Evolutionary conservation across 495 filamentous ascomycete species (phyloP).

Genomic region (Tuber borchii): DNA sequence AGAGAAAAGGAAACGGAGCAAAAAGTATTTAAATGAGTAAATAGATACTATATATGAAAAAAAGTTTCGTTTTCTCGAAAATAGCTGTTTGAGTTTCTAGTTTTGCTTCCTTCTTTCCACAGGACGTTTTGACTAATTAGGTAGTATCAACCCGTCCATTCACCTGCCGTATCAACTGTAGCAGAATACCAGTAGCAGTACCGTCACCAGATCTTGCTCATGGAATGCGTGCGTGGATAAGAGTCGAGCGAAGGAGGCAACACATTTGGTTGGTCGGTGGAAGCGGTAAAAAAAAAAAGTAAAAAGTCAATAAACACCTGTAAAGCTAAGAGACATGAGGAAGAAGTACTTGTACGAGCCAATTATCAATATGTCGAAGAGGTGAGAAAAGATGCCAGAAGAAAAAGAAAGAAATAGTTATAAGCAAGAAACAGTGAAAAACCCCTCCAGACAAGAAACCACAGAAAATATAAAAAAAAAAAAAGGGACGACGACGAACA

Average conservation of each 20-base stretch:
- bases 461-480: neutral
- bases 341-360: neutral
- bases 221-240: neutral
- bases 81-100: neutral
- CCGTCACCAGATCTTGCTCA: neutral
- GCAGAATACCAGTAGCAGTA: neutral
- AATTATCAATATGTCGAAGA: conserved; percentile 3
- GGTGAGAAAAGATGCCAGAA: neutral
- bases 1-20: neutral
- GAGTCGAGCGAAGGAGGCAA: neutral
- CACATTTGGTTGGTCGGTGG: neutral
- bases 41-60: too few species aligned
- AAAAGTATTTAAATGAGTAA: neutral
- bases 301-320: neutral
- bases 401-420: neutral
- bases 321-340: neutral
- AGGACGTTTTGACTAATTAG: neutral
- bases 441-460: conserved; percentile 3
- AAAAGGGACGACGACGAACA: neutral
- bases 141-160: neutral
- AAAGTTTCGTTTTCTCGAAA: too few species aligned
- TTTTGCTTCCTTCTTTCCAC: neutral
- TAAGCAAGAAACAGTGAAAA: neutral
- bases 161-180: neutral
- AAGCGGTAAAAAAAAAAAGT: neutral